Evolutionary conservation across 805 yeast species (phyloP).

Genomic region (Ogataea salicorniae): DNA sequence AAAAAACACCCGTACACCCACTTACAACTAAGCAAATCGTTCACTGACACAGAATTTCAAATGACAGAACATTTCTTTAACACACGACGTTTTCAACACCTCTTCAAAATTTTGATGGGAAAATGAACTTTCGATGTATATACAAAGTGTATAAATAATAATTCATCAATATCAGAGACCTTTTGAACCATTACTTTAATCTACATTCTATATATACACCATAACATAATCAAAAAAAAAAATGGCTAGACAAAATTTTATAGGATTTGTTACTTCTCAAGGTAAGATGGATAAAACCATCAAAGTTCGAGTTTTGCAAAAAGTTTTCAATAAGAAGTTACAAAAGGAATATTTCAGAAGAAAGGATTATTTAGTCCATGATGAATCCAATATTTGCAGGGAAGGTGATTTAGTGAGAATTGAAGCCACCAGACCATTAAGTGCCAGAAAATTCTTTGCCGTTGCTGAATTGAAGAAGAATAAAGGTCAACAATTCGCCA

Average conservation of each 20-base stretch:
- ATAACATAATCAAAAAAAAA: conserved; percentile 1
- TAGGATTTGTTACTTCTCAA: conserved; percentile 91
- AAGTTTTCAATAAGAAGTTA: conserved; percentile 62
- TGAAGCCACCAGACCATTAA: conserved; percentile 80
- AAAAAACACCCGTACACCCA: too few relatives aligned
- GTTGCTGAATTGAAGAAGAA: conserved; percentile 86
- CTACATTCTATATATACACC: too few relatives aligned
- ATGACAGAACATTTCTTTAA: too few relatives aligned
- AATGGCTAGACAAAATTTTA: conserved; percentile 87
- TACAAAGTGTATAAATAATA: too few relatives aligned
- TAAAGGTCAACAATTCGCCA: conserved; percentile 87
- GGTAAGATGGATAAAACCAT: conserved; percentile 96
- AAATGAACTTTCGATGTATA: too few relatives aligned
- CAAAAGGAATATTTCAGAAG: conserved; percentile 73
- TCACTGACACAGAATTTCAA: too few relatives aligned
- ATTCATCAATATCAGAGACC: too few relatives aligned
- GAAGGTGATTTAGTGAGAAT: conserved; percentile 96
- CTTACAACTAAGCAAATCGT: too few relatives aligned
- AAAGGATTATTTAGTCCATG: conserved; percentile 87
- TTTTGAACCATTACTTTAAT: too few relatives aligned
- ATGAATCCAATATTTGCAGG: conserved; percentile 83
- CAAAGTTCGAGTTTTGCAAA: conserved; percentile 81
- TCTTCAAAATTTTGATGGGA: too few relatives aligned
- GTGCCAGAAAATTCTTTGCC: conserved; percentile 79
- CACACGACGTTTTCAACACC: too few relatives aligned